Conservation (phyloP, 768 basidiomycete species). For the Mycena kentingensis region DNA sequence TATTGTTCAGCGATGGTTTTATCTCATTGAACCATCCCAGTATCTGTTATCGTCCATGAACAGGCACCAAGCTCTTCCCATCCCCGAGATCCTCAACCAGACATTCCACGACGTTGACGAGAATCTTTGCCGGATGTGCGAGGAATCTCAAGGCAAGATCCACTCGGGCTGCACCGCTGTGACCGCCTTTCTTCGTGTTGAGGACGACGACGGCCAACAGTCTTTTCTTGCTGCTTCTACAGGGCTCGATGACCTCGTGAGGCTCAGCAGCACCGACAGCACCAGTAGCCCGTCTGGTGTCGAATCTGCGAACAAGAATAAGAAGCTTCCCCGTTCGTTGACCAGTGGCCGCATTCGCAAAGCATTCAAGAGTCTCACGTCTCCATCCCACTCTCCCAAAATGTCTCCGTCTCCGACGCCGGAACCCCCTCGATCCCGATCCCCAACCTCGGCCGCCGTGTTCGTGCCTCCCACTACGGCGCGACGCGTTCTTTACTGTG, state of each 20-base stretch:
- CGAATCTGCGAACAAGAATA: slow-evolving; percentile 41
- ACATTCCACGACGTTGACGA: slow-evolving; percentile 94
- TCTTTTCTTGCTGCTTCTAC: slow-evolving; percentile 52
- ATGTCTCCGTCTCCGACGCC: slow-evolving; percentile 36
- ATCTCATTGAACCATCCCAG: slow-evolving; percentile 33
- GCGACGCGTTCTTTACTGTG: slow-evolving; percentile 86
- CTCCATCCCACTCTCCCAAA: too few species aligned
- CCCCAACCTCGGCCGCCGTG: slow-evolving; percentile 36
- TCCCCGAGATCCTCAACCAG: slow-evolving; percentile 89
- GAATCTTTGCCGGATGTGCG: slow-evolving; percentile 79
- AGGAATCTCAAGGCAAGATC: slow-evolving; percentile 87
- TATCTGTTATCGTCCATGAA: slow-evolving; percentile 70
- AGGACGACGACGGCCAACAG: slow-evolving; percentile 76
- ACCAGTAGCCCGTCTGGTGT: slow-evolving; percentile 37
- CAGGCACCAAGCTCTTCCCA: slow-evolving; percentile 52
- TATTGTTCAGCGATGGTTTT: background rate
- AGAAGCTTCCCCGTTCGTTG: slow-evolving; percentile 45
- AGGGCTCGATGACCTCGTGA: slow-evolving; percentile 28
- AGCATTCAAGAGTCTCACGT: slow-evolving; percentile 57
- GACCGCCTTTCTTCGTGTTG: slow-evolving; percentile 90
- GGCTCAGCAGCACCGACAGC: slow-evolving; percentile 48
- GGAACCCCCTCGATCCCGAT: slow-evolving; percentile 39
- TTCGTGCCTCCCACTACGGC: slow-evolving; percentile 51
- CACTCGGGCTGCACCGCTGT: slow-evolving; percentile 98
- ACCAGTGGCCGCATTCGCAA: slow-evolving; percentile 55